Percentiles rank a stretch among this genome's conserved stretches.
Conservation (phyloP, 208 protist species). For the Trypanosoma mega region DNA sequence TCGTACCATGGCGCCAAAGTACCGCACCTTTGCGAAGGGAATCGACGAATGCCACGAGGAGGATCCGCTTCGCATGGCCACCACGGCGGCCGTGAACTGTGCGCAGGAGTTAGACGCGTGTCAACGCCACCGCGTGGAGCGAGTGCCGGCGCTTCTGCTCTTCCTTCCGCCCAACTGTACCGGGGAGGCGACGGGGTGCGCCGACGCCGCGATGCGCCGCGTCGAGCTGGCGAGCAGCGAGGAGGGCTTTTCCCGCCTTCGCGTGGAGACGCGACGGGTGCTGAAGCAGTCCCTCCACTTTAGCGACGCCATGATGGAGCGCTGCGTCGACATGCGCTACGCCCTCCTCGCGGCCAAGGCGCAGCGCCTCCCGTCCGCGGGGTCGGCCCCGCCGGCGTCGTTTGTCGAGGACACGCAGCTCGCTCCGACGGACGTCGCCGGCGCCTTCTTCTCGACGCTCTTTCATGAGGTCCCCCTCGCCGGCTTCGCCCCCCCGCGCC, state of each 20-base stretch:
- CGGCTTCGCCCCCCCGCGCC: constrained; percentile 23
- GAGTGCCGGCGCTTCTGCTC: constrained; percentile 39
- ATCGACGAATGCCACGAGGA: constrained; percentile 12
- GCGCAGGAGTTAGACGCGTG: constrained; percentile 28
- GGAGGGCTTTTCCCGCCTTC: background rate
- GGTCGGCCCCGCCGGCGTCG: background rate
- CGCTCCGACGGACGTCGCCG: constrained; percentile 41
- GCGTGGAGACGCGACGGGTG: background rate
- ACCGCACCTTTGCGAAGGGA: constrained; percentile 18
- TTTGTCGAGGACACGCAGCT: constrained; percentile 45
- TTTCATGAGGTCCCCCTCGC: constrained; percentile 57
- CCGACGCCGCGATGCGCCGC: background rate
- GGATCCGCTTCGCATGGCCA: constrained; percentile 14
- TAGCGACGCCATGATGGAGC: constrained; percentile 8
- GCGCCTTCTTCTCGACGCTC: constrained; percentile 63
- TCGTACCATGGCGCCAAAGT: constrained; percentile 31
- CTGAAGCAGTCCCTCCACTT: constrained; percentile 3
- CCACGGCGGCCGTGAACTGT: constrained; percentile 46
- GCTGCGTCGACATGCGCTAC: constrained; percentile 20
- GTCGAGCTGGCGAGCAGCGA: background rate
- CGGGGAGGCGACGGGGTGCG: background rate
- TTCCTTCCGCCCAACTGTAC: constrained; percentile 23
- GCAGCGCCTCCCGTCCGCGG: background rate
- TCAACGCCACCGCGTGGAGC: constrained; percentile 20
- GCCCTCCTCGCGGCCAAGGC: constrained; percentile 6